Percentiles rank a stretch among this genome's conserved stretches.
These are phyloP conservation scores for Manihot esculenta DNA, from an alignment of 441 rosid genomes.

Conservation along the genomic window DNA sequence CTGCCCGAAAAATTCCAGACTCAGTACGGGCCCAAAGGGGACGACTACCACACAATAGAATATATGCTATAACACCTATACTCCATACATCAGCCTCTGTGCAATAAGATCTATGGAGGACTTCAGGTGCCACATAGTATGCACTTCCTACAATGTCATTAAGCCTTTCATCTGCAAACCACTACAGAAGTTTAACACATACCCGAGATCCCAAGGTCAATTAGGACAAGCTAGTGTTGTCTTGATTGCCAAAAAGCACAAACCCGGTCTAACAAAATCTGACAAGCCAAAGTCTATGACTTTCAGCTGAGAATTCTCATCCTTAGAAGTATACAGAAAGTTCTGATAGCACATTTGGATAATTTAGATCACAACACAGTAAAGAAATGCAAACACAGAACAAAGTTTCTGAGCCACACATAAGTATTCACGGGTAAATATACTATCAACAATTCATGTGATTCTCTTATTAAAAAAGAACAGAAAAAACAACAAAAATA, in stretches of 20 bases:
- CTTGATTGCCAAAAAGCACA: constrained; percentile 25
- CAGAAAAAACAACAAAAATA: constrained; percentile 6
- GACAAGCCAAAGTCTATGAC: constrained; percentile 90
- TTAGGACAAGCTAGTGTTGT: background rate
- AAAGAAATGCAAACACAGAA: background rate
- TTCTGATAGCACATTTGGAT: constrained; percentile 59
- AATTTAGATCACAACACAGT: constrained; percentile 17
- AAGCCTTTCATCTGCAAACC: constrained; percentile 76
- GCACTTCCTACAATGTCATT: constrained; percentile 99
- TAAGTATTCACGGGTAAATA: background rate
- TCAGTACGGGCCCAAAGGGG: constrained; percentile 99
- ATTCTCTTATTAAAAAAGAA: constrained; percentile 8
- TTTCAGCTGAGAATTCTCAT: constrained; percentile 76
- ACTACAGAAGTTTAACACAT: constrained; percentile 15
- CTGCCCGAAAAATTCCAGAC: constrained; percentile 91
- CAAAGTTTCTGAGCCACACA: background rate
- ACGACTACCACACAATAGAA: constrained; percentile 90
- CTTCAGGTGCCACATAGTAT: constrained; percentile 97
- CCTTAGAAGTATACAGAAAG: constrained; percentile 81
- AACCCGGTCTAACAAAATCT: constrained; percentile 97
- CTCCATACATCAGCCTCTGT: constrained; percentile 99
- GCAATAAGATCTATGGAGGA: constrained; percentile 83
- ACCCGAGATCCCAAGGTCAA: constrained; percentile 19
- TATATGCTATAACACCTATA: constrained; percentile 88
- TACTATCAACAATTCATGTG: background rate